Evolutionary conservation across 495 filamentous ascomycete genomes (phyloP).

Genomic region (Penicillium maclennaniae): DNA sequence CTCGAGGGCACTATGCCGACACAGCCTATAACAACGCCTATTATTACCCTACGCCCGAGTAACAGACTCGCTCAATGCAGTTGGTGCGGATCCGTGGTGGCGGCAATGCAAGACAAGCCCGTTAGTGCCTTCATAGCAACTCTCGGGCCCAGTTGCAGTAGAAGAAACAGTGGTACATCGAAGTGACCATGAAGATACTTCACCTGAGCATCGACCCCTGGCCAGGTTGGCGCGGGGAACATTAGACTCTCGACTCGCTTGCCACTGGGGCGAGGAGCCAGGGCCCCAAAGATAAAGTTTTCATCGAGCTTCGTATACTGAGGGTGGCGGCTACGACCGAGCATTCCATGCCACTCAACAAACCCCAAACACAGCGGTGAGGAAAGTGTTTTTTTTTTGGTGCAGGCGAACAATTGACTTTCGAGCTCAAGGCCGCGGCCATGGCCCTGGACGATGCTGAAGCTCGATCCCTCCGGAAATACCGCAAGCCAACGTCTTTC

Average conservation of each 20-base stretch:
- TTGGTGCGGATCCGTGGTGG: conserved; percentile 17
- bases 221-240: conserved; percentile 4
- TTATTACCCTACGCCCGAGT: neutral
- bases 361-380: conserved; percentile 12
- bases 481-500: conserved; percentile 22
- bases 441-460: conserved; percentile 1
- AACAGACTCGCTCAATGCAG: neutral
- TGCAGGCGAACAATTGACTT: conserved; percentile 21
- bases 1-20: neutral
- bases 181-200: conserved; percentile 15
- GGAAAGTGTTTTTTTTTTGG: neutral
- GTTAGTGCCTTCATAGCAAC: conserved; percentile 1
- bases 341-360: neutral
- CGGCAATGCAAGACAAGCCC: conserved; percentile 24
- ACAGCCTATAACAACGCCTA: neutral
- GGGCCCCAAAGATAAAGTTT: neutral
- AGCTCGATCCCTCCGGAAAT: neutral
- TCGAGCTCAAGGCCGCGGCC: neutral
- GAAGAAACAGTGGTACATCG: conserved; percentile 8
- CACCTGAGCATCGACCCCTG: conserved; percentile 4
- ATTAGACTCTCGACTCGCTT: neutral
- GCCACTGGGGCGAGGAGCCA: neutral
- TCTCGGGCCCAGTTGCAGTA: neutral
- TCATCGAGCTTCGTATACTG: neutral
- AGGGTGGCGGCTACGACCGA: neutral